Evolutionary conservation across 805 yeast species (phyloP).

Genomic region (Barnettozyma siamensis): DNA sequence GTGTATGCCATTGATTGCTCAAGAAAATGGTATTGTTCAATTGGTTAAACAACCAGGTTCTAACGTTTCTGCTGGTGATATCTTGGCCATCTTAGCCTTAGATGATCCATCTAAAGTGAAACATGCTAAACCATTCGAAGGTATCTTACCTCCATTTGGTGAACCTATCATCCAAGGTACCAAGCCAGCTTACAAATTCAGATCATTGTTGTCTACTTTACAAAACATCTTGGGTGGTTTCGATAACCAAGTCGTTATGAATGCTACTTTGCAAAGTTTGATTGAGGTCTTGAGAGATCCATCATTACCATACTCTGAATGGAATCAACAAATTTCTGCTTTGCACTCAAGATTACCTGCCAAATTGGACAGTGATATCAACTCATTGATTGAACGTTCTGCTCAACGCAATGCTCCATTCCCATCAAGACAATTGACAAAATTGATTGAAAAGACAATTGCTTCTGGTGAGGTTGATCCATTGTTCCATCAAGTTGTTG

Average conservation of each 20-base stretch:
- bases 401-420: constrained; percentile 68
- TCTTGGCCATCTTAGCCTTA: constrained; percentile 85
- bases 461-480: constrained; percentile 47
- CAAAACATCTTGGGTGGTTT: constrained; percentile 81
- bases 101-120: constrained; percentile 97
- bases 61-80: constrained; percentile 95
- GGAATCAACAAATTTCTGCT: constrained; percentile 83
- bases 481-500: constrained; percentile 53
- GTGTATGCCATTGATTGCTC: constrained; percentile 96
- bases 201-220: constrained; percentile 51
- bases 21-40: constrained; percentile 90
- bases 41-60: constrained; percentile 96
- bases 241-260: constrained; percentile 94
- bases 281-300: constrained; percentile 70
- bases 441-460: constrained; percentile 58
- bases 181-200: constrained; percentile 74
- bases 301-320: constrained; percentile 87
- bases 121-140: constrained; percentile 93
- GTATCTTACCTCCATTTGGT: constrained; percentile 86
- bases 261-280: constrained; percentile 67
- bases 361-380: constrained; percentile 63
- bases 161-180: constrained; percentile 77
- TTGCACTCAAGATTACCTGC: constrained; percentile 85
- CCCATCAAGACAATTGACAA: constrained; percentile 84
- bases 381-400: constrained; percentile 61